Evolutionary conservation across 2,329 filamentous ascomycete species (phyloP).

Genomic region (Xylariaceae sp.): DNA sequence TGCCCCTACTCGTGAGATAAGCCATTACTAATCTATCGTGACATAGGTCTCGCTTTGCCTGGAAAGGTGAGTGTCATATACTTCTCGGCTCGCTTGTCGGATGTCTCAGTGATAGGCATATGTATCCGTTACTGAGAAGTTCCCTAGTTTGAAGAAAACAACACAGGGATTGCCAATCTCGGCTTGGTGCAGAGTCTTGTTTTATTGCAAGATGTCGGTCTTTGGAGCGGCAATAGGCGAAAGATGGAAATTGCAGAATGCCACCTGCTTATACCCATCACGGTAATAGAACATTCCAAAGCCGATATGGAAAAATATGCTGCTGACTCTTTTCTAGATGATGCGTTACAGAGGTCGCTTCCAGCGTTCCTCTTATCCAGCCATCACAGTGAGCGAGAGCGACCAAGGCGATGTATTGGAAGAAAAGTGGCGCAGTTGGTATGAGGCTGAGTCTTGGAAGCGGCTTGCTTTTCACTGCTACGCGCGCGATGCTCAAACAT

Average conservation of each 20-base stretch:
- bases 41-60: slow-evolving; percentile 31
- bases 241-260: slow-evolving; percentile 54
- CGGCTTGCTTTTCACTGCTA: slow-evolving; percentile 61
- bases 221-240: slow-evolving; percentile 50
- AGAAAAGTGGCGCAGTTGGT: slow-evolving; percentile 61
- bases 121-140: not conserved
- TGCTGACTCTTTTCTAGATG: slow-evolving; percentile 35
- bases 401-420: slow-evolving; percentile 55
- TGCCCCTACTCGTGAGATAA: not conserved
- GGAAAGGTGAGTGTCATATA: slow-evolving; percentile 22
- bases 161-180: slow-evolving; percentile 40
- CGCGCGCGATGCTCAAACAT: slow-evolving; percentile 59
- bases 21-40: slow-evolving; percentile 10
- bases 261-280: slow-evolving; percentile 40
- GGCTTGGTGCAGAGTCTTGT: slow-evolving; percentile 46
- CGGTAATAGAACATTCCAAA: no score
- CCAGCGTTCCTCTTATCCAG: slow-evolving; percentile 48
- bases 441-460: slow-evolving; percentile 60
- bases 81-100: not conserved
- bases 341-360: slow-evolving; percentile 55
- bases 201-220: slow-evolving; percentile 43
- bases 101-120: no score
- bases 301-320: not conserved
- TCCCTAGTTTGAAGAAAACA: slow-evolving; percentile 44
- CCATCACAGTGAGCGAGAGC: slow-evolving; percentile 43